Conservation (phyloP, 2,329 filamentous ascomycete genomes). For the Lasiodiplodia theobromae region DNA sequence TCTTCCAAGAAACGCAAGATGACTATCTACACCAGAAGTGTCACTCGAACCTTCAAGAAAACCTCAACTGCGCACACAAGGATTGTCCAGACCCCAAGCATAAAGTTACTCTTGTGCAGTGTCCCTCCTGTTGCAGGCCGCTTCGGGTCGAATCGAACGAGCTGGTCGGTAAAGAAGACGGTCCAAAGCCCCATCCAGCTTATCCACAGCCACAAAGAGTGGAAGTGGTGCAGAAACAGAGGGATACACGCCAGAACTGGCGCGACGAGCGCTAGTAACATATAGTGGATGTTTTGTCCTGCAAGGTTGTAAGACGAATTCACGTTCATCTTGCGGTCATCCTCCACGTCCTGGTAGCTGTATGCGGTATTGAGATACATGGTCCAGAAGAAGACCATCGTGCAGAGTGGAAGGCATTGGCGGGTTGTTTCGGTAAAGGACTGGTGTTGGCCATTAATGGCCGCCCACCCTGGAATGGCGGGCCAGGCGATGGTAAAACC, state of each 20-base stretch:
- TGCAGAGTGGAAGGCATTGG: slow-evolving; percentile 4
- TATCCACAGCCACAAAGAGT: neutral
- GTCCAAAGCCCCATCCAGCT: neutral
- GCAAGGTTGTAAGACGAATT: neutral
- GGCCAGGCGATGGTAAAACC: neutral
- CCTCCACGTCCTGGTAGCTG: slow-evolving; percentile 1
- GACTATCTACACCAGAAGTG: too few species aligned
- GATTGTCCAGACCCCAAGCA: neutral
- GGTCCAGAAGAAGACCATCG: neutral
- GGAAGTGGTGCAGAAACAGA: neutral
- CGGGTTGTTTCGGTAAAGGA: neutral
- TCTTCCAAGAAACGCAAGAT: too few species aligned
- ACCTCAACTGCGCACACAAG: neutral
- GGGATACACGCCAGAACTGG: neutral
- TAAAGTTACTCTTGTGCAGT: slow-evolving; percentile 2
- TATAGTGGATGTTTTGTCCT: neutral
- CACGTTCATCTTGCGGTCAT: slow-evolving; percentile 4
- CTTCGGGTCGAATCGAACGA: neutral
- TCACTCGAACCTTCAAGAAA: neutral
- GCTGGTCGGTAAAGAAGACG: neutral
- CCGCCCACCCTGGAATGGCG: neutral
- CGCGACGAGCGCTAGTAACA: neutral
- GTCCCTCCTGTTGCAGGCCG: neutral
- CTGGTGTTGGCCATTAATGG: neutral
- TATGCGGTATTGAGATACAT: slow-evolving; percentile 1